phyloP scores from a whole-genome alignment of 768 basidiomycete genomes.

The Epithele typhae region DNA sequence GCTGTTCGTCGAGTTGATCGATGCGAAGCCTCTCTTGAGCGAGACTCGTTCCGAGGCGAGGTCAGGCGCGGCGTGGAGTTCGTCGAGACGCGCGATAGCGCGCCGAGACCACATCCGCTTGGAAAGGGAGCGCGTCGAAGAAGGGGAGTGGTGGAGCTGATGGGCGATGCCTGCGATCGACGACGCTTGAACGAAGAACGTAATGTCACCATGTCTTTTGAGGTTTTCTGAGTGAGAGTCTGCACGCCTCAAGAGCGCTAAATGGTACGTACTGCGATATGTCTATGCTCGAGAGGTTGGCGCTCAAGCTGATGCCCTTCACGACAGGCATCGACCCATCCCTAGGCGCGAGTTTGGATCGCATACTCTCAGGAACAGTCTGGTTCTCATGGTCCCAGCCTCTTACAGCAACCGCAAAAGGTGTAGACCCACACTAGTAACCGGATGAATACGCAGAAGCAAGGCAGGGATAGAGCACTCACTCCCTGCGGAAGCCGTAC shows the following conservation, averaged over 20 bases:
- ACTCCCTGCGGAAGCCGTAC: constrained; percentile 40
- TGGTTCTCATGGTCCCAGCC: constrained; percentile 42
- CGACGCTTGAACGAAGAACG: constrained; percentile 2
- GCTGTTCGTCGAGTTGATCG: neutral
- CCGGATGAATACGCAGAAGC: too few relatives aligned
- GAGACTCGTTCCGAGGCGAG: neutral
- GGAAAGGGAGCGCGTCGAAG: too few relatives aligned
- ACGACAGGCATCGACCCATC: constrained; percentile 33
- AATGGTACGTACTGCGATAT: neutral
- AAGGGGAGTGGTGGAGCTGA: neutral
- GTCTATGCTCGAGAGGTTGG: constrained; percentile 29
- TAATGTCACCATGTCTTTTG: neutral
- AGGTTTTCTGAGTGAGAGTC: too few relatives aligned
- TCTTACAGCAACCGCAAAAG: constrained; percentile 33
- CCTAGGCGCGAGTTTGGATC: constrained; percentile 27
- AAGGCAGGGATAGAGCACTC: neutral
- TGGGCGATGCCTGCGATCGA: constrained; percentile 6
- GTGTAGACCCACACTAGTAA: constrained; percentile 24
- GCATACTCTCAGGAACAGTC: constrained; percentile 31
- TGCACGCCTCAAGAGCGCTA: too few relatives aligned
- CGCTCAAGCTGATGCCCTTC: constrained; percentile 37
- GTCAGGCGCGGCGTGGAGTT: constrained; percentile 4
- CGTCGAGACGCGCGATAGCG: neutral
- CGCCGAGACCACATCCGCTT: neutral
- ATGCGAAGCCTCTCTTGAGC: constrained; percentile 9